Percentiles rank a stretch among this genome's conserved stretches.
phyloP scores from a whole-genome alignment of 169 alveolate species.

The Eimeria necatrix region DNA sequence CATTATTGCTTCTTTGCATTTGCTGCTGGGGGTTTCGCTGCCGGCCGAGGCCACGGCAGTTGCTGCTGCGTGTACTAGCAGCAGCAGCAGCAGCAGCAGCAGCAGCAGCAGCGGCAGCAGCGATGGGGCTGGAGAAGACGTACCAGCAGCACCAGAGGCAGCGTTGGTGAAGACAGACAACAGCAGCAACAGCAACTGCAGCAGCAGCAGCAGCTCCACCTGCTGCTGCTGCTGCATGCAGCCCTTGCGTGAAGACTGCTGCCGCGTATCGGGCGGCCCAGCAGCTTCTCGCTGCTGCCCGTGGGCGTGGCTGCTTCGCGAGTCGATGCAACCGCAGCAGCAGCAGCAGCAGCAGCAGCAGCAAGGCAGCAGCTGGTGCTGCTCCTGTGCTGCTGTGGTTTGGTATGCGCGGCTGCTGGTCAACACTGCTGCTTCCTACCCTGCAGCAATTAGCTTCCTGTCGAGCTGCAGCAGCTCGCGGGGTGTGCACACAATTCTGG shows the following conservation, averaged over 20 bases:
- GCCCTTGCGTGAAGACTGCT: background rate
- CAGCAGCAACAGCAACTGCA: slow-evolving; percentile 56
- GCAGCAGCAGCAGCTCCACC: slow-evolving; percentile 28
- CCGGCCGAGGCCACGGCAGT: slow-evolving; percentile 3
- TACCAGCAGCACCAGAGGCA: background rate
- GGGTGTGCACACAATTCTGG: slow-evolving; percentile 62
- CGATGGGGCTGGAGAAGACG: background rate
- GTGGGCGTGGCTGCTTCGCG: slow-evolving; percentile 6
- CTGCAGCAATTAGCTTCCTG: slow-evolving; percentile 26
- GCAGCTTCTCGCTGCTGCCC: background rate
- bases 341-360: slow-evolving; percentile 47
- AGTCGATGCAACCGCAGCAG: background rate
- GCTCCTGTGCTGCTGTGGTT: slow-evolving; percentile 27
- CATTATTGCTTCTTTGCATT: background rate
- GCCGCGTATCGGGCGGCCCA: background rate
- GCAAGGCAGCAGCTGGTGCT: slow-evolving; percentile 25
- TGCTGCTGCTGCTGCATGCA: slow-evolving; percentile 16
- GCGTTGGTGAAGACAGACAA: background rate
- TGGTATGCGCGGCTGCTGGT: slow-evolving; percentile 50
- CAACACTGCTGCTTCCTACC: slow-evolving; percentile 11
- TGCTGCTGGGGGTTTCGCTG: background rate
- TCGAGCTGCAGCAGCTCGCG: slow-evolving; percentile 58
- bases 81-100: slow-evolving; percentile 16
- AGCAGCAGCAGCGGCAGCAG: background rate
- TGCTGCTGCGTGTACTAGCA: slow-evolving; percentile 23